Evolutionary conservation across 352 stramenopile species (phyloP), one percentile per base, ranked within the genome.

Genomic region (Pythium brassicae): DNA sequence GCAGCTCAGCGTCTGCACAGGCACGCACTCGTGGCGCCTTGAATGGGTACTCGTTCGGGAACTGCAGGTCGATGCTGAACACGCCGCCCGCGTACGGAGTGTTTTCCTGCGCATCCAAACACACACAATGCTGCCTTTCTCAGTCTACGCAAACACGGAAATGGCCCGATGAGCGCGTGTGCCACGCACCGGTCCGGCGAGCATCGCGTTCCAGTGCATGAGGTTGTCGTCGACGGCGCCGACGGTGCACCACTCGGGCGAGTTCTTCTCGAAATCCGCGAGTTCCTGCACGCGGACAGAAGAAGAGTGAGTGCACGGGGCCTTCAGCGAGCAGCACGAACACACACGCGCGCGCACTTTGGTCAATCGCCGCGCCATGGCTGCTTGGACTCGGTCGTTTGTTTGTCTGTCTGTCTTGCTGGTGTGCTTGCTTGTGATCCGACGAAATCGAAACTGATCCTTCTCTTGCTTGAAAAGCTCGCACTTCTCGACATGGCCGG

Each of bases 1-100:
- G 17, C 12, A n/a, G n/a, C n/a, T n/a, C n/a, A n/a, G n/a, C n/a
- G n/a, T n/a, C n/a, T 5, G 32, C 32, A 12, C 8, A 20, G 1
- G 15, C 17, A 39, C 34, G 23, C 46, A 94, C 85, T 66, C 90
- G 94, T 48, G 90, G 89, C 3, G 91, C 83, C 66, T 97, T 98
- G 75, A 98, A 97, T 25, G 97, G 97, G 67, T 99, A 99, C 62
- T 98, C 92, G 14, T 83, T 83, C 0, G 96, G 95, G 66, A 99
- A 98, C 59, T 96, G 78, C 46, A 99, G 68, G 62, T 98, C 85
- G 58, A 99, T 83, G 55, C 89, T 93, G 62, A 99, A 99, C 55
- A 94, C 88, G 53, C 86, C 92, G 4, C 86, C 86, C 12, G 74
- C 74, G 69, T 96, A 97, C 48, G 91, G 88, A 45, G 88, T 78